A percentile compares a stretch with the other conserved stretches of the same genome.
phyloP scores from a whole-genome alignment of 1,139 yeast species.

The Lodderomyces theae region DNA sequence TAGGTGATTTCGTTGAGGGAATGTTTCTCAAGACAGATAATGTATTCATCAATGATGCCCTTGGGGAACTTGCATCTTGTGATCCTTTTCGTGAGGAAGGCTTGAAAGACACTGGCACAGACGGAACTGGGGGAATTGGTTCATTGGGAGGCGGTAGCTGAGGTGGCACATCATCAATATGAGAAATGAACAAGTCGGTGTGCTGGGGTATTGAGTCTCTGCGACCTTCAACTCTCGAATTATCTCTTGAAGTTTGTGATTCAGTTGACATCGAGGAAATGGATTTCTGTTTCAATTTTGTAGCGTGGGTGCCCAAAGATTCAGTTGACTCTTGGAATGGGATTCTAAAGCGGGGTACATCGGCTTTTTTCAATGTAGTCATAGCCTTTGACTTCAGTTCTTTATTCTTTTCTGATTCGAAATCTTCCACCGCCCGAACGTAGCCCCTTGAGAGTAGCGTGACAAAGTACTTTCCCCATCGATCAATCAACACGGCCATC shows the following conservation, averaged over 20 bases:
- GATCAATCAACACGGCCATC: slow-evolving; percentile 53
- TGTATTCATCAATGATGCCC: slow-evolving; percentile 44
- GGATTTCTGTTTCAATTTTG: slow-evolving; percentile 8
- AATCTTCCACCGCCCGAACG: slow-evolving; percentile 52
- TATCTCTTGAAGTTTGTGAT: slow-evolving; percentile 16
- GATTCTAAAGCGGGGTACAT: slow-evolving; percentile 53
- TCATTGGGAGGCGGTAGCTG: slow-evolving; percentile 54
- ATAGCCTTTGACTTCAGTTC: slow-evolving; percentile 11
- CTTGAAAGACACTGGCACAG: slow-evolving; percentile 37
- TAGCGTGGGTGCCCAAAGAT: slow-evolving; percentile 3
- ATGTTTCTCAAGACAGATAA: slow-evolving; percentile 43
- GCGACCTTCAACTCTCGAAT: background rate
- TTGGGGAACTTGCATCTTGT: slow-evolving; percentile 28
- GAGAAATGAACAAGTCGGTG: slow-evolving; percentile 17
- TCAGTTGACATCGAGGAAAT: slow-evolving; percentile 15
- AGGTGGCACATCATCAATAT: slow-evolving; percentile 50
- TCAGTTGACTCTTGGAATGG: slow-evolving; percentile 54
- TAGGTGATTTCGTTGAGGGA: slow-evolving; percentile 37
- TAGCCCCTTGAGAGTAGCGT: slow-evolving; percentile 60
- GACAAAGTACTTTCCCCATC: slow-evolving; percentile 76
- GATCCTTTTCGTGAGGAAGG: slow-evolving; percentile 22
- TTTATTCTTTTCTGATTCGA: slow-evolving; percentile 23
- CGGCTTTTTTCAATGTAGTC: slow-evolving; percentile 16
- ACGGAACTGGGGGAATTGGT: slow-evolving; percentile 56
- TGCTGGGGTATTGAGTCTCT: background rate